These are phyloP conservation scores for Hansenula anomala DNA, from an alignment of 1,139 yeast genomes.

Conservation along the genomic window DNA sequence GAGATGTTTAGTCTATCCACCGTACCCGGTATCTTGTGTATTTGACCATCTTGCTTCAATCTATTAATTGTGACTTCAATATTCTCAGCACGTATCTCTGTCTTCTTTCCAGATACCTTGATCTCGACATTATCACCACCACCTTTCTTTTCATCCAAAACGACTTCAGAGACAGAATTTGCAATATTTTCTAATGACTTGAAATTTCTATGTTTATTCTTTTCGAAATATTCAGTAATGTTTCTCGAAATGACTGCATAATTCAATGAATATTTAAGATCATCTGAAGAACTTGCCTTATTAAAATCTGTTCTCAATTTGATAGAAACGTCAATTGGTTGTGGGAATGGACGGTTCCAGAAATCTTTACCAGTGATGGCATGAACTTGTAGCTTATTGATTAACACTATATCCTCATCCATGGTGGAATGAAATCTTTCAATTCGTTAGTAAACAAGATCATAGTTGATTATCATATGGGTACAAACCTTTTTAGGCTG, in stretches of 20 bases:
- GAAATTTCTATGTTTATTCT: constrained; percentile 41
- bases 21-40: constrained; percentile 11
- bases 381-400: constrained; percentile 51
- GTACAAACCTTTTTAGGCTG: background rate
- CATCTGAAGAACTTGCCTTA: constrained; percentile 70
- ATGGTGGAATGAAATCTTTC: background rate
- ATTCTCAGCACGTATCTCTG: constrained; percentile 49
- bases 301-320: constrained; percentile 64
- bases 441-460: background rate
- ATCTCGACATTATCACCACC: constrained; percentile 51
- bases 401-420: constrained; percentile 46
- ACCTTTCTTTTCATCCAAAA: constrained; percentile 42
- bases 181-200: constrained; percentile 55
- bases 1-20: constrained; percentile 44
- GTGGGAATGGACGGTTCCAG: constrained; percentile 69
- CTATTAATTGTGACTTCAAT: constrained; percentile 35
- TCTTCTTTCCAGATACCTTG: constrained; percentile 32
- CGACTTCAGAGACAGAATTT: constrained; percentile 41
- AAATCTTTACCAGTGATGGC: constrained; percentile 73
- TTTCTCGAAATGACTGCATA: constrained; percentile 79
- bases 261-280: constrained; percentile 74
- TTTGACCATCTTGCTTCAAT: constrained; percentile 12
- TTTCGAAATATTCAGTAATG: constrained; percentile 46
- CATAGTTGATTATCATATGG: background rate
- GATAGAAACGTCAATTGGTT: constrained; percentile 60